Conservation (phyloP, 2,329 filamentous ascomycete genomes). For the Diaporthe helianthi region DNA sequence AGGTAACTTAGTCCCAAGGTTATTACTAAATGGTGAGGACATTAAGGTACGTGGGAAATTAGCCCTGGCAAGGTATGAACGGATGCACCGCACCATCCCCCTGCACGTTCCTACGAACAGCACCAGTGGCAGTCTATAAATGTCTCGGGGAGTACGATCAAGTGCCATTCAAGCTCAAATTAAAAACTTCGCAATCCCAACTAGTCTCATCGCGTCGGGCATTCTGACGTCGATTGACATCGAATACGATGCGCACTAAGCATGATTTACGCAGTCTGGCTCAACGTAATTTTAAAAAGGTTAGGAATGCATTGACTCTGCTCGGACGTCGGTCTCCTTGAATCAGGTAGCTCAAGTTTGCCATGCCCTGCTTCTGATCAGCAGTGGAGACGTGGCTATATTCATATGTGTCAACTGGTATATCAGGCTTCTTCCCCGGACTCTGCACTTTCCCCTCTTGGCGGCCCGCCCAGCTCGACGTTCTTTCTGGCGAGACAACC, state of each 20-base stretch:
- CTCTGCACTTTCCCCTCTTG: not conserved
- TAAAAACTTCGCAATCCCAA: not conserved
- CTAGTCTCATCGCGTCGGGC: not conserved
- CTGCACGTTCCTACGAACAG: not conserved
- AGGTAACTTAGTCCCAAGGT: no score
- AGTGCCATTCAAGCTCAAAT: not conserved
- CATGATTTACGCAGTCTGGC: not conserved
- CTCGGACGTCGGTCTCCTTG: slow-evolving; percentile 1
- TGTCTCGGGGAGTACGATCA: not conserved
- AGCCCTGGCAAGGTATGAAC: no score
- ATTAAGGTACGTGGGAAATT: no score
- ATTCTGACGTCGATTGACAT: not conserved
- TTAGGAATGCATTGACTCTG: slow-evolving; percentile 3
- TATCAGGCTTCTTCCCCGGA: not conserved
- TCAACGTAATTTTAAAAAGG: not conserved
- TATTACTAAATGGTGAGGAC: no score
- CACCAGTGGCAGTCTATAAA: not conserved
- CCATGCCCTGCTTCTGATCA: not conserved
- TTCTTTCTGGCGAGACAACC: not conserved
- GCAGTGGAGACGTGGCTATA: not conserved
- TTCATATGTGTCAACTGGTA: not conserved
- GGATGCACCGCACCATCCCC: not conserved
- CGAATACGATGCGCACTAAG: not conserved
- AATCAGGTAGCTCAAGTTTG: not conserved
- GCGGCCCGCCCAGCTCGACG: no score